A percentile compares a stretch with the other conserved stretches of the same genome.
phyloP scores from a whole-genome alignment of 148 eudicot species.

The Cornus florida region DNA sequence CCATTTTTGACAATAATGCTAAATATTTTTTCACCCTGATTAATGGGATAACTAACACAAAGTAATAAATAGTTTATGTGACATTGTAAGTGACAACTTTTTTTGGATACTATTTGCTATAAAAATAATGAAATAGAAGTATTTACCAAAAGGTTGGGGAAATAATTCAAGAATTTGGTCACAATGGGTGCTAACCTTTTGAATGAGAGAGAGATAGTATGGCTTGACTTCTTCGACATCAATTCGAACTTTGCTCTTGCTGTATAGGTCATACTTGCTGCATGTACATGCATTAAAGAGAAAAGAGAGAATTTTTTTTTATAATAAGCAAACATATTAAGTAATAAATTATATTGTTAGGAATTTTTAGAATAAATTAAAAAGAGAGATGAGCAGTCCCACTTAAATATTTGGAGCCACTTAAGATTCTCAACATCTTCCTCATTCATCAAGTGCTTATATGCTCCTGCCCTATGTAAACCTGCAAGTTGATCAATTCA shows the following conservation, averaged over 20 bases:
- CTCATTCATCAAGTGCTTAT: conserved; percentile 52
- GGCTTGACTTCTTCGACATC: conserved; percentile 59
- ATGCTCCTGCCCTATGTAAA: conserved; percentile 49
- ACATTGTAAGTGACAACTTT: no score
- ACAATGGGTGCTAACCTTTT: conserved; percentile 34
- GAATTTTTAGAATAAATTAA: neutral
- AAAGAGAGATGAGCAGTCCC: neutral
- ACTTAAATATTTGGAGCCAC: conserved; percentile 63
- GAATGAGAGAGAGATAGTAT: conserved; percentile 49
- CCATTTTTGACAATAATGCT: no score
- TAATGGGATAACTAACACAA: no score
- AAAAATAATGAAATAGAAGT: no score
- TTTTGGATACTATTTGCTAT: no score
- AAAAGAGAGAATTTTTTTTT: no score
- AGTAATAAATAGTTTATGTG: no score
- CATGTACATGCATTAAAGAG: neutral
- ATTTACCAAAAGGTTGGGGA: neutral
- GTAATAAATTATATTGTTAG: neutral
- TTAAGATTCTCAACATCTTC: conserved; percentile 51
- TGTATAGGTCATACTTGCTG: conserved; percentile 65
- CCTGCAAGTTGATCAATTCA: conserved; percentile 22
- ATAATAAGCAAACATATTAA: neutral
- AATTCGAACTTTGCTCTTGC: conserved; percentile 57
- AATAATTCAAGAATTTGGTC: neutral
- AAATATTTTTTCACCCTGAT: no score